Percentiles rank a stretch among this genome's conserved stretches.
phyloP scores from a whole-genome alignment of 768 basidiomycete species.

The Panaeolus papilionaceus region DNA sequence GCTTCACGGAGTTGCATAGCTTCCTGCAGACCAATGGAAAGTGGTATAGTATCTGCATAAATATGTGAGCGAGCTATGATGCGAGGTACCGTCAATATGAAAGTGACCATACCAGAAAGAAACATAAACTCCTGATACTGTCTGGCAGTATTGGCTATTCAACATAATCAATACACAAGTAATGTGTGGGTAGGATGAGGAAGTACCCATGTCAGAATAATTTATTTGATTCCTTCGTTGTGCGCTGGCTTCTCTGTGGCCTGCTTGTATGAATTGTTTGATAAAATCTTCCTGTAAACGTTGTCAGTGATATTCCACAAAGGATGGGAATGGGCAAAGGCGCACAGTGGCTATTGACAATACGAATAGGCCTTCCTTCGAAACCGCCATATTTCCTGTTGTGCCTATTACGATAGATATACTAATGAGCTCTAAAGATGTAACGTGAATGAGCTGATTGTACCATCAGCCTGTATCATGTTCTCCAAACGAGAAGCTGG shows the following conservation, averaged over 20 bases:
- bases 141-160: conserved; percentile 60
- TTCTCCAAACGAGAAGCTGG: conserved; percentile 73
- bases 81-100: neutral
- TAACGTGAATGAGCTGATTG: conserved; percentile 23
- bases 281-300: conserved; percentile 81
- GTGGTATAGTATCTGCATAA: conserved; percentile 67
- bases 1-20: conserved; percentile 55
- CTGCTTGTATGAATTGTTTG: conserved; percentile 73
- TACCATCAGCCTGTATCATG: conserved; percentile 82
- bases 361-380: conserved; percentile 77
- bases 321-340: conserved; percentile 16
- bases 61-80: conserved; percentile 17
- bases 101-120: conserved; percentile 56
- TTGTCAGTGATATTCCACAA: conserved; percentile 20
- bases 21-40: conserved; percentile 60
- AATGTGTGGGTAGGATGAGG: conserved; percentile 7
- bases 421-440: conserved; percentile 13
- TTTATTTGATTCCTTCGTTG: conserved; percentile 64
- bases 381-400: conserved; percentile 67
- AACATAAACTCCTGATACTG: conserved; percentile 77
- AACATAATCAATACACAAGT: conserved; percentile 20
- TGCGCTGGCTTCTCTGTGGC: conserved; percentile 66
- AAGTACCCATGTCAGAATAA: conserved; percentile 80
- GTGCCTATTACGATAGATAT: conserved; percentile 48
- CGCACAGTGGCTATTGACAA: conserved; percentile 79